phyloP scores from a whole-genome alignment of 2,329 filamentous ascomycete species.

The Chaetomiaceae sp. region DNA sequence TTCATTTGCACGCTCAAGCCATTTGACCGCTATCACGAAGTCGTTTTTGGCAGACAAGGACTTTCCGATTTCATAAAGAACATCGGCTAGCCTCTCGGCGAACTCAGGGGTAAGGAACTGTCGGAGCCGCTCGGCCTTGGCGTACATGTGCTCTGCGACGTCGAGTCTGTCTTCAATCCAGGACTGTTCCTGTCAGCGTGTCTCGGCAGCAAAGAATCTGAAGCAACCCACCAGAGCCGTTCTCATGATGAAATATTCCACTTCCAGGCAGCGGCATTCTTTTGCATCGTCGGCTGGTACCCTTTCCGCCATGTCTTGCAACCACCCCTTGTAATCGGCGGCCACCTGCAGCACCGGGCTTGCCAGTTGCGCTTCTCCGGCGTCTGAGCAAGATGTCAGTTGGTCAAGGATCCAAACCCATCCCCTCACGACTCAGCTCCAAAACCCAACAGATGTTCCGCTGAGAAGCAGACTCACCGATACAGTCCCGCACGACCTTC shows the following conservation, averaged over 20 bases:
- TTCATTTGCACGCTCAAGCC: slow-evolving; percentile 64
- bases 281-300: slow-evolving; percentile 28
- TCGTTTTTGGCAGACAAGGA: slow-evolving; percentile 48
- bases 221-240: slow-evolving; percentile 62
- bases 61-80: slow-evolving; percentile 67
- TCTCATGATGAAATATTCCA: slow-evolving; percentile 61
- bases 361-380: slow-evolving; percentile 50
- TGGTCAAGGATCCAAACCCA: too few relatives aligned
- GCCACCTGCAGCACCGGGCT: slow-evolving; percentile 58
- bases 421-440: not conserved
- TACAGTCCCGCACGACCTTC: slow-evolving; percentile 56
- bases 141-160: slow-evolving; percentile 72
- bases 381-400: slow-evolving; percentile 32
- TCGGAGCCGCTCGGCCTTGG: slow-evolving; percentile 44
- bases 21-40: slow-evolving; percentile 54
- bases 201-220: not conserved
- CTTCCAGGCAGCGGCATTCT: slow-evolving; percentile 37
- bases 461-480: slow-evolving; percentile 40
- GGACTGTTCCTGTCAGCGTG: slow-evolving; percentile 42
- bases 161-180: slow-evolving; percentile 70
- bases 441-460: not conserved
- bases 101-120: slow-evolving; percentile 40
- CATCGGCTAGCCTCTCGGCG: slow-evolving; percentile 58
- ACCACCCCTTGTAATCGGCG: slow-evolving; percentile 46
- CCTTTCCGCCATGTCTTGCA: slow-evolving; percentile 29